Evolutionary conservation across 2,329 filamentous ascomycete genomes (phyloP), one percentile per base, ranked within the genome.

Genomic region (Stagonosporopsis rhizophila): DNA sequence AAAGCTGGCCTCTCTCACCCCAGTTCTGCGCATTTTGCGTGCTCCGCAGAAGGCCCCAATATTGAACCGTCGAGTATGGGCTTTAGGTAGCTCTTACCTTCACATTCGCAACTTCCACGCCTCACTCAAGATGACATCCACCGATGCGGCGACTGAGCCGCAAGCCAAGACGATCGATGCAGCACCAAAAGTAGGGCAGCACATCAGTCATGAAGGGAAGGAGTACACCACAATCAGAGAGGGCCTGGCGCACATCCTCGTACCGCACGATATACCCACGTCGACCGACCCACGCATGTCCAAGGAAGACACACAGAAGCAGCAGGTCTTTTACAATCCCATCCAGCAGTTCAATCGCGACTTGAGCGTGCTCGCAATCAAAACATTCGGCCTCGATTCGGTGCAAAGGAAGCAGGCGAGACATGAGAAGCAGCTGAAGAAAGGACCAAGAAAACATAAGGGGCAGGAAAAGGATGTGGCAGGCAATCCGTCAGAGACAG

Each of bases 341-440:
- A 97, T 99, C 51, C 95, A 99, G 74, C 95, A 99, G 74, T 99
- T 98, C 82, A 99, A 99, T 77, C 89, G 96, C 42, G 95, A 99
- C 73, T 78, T 99, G 63, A 97, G 92, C 58, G 91, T 97, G 23
- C 83, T 99, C 14, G 92, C 92, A 0, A 96, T 99, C 75, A 91
- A 91, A 70, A 90, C 90, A 0, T 96, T 94, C 74, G 91, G 91
- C 1, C 87, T 95, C 65, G 87, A 91, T 68, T 69, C 77, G 28
- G 66, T 84, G 4, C 71, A 87, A 17, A 78, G 83, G 37, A 74
- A 68, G 77, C 81, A 71, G 62, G 79, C 72, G 39, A 73, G 68
- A 58, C 66, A 76, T 35, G 75, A 87, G 14, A 79, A 71, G 48
- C 67, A 66, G 51, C 76, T 77, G 47, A 68, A 74, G 56, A 72